phyloP scores from a whole-genome alignment of 495 filamentous ascomycete genomes.

The Penicillium crystallinum region DNA sequence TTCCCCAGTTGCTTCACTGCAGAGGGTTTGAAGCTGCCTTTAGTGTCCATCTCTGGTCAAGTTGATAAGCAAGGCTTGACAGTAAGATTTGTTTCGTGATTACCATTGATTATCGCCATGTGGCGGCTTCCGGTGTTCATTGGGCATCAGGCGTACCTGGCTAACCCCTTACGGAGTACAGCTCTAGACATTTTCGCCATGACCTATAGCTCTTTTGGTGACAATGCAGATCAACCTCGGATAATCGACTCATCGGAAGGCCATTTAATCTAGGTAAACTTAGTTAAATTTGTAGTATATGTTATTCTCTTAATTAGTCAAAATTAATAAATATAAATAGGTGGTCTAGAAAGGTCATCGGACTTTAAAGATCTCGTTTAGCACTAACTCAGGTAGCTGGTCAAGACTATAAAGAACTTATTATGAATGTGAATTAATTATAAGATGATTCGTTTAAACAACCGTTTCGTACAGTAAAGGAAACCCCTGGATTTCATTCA shows the following conservation, averaged over 20 bases:
- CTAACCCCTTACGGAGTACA: slow-evolving; percentile 16
- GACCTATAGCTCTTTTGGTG: slow-evolving; percentile 11
- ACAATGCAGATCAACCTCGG: slow-evolving; percentile 8
- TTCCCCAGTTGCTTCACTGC: slow-evolving; percentile 10
- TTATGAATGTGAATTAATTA: too few species aligned
- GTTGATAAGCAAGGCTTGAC: slow-evolving; percentile 13
- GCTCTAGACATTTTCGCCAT: slow-evolving; percentile 10
- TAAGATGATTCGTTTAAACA: too few species aligned
- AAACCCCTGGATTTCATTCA: too few species aligned
- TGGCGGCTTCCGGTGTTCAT: slow-evolving; percentile 12
- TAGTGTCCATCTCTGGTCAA: slow-evolving; percentile 13
- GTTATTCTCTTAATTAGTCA: too few species aligned
- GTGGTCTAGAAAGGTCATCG: too few species aligned
- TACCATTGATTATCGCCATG: slow-evolving; percentile 12
- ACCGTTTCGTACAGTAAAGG: too few species aligned
- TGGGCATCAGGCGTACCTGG: slow-evolving; percentile 15
- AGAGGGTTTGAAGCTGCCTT: slow-evolving; percentile 9
- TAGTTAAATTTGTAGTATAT: too few species aligned
- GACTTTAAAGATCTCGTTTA: too few species aligned
- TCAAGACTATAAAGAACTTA: too few species aligned
- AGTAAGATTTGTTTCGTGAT: slow-evolving; percentile 15
- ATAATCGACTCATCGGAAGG: slow-evolving; percentile 12
- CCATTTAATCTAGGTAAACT: too few species aligned
- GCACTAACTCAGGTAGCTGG: too few species aligned
- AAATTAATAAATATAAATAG: too few species aligned